Evolutionary conservation across 164 flowering plant species (phyloP).

Genomic region (Echeveria elegans): DNA sequence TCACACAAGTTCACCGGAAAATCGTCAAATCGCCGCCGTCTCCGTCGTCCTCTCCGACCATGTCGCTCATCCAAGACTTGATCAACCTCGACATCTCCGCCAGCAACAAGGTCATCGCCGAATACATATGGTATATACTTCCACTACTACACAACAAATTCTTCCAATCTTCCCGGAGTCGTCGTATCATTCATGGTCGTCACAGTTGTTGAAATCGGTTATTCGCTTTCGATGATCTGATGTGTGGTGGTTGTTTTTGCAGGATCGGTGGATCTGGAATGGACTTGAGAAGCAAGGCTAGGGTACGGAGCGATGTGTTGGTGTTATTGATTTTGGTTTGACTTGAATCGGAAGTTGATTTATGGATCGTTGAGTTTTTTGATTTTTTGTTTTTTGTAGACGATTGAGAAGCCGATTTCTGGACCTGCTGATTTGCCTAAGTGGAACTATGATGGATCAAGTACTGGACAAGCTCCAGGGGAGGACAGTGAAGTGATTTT

Average conservation of each 20-base stretch:
- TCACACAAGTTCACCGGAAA: too few relatives aligned
- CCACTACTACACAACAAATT: not conserved
- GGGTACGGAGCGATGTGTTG: constrained; percentile 21
- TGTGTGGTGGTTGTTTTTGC: not conserved
- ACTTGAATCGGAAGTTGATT: not conserved
- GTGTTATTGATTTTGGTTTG: not conserved
- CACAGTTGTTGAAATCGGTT: too few relatives aligned
- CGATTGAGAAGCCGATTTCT: constrained; percentile 27
- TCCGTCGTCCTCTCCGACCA: constrained; percentile 8
- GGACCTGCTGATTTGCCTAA: constrained; percentile 36
- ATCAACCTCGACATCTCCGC: constrained; percentile 59
- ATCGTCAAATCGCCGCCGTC: too few relatives aligned
- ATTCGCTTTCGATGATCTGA: not conserved
- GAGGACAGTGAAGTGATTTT: constrained; percentile 47
- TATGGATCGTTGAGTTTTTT: not conserved
- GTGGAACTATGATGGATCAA: constrained; percentile 52
- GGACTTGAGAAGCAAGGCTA: constrained; percentile 53
- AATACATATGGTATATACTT: constrained; percentile 59
- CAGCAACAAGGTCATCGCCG: constrained; percentile 55
- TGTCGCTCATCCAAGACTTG: constrained; percentile 60
- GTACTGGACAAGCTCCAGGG: constrained; percentile 53
- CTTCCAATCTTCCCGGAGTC: not conserved
- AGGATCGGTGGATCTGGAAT: constrained; percentile 59
- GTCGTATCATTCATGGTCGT: too few relatives aligned
- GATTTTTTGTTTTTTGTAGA: constrained; percentile 15